A percentile compares a stretch with the other conserved stretches of the same genome.
phyloP scores from a whole-genome alignment of 202 grass and related monocot genomes.

The Musa balbisiana region DNA sequence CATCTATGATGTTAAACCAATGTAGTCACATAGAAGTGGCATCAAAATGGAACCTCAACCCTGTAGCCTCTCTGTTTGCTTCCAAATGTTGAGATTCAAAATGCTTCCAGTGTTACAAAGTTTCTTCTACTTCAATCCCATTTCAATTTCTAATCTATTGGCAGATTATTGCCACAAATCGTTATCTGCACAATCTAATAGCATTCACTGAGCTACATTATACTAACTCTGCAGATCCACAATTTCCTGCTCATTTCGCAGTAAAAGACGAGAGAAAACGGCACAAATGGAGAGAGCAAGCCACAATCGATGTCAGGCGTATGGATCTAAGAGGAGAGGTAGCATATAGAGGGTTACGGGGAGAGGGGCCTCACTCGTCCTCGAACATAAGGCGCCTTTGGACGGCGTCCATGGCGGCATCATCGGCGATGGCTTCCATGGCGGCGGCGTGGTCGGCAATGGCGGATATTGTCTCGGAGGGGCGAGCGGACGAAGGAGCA shows the following conservation, averaged over 20 bases:
- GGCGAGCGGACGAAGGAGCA: too few relatives aligned
- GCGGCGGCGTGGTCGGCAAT: background rate
- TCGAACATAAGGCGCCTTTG: conserved; percentile 99
- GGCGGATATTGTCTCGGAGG: background rate
- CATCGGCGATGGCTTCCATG: conserved; percentile 70
- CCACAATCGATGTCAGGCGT: background rate
- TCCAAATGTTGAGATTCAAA: too few relatives aligned
- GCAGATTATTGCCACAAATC: background rate
- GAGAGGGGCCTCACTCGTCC: conserved; percentile 62
- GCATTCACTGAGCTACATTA: too few relatives aligned
- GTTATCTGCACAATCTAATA: background rate
- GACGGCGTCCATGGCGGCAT: conserved; percentile 80
- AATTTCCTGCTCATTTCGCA: too few relatives aligned
- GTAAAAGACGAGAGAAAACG: too few relatives aligned
- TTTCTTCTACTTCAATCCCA: background rate
- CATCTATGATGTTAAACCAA: background rate
- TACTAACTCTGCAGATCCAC: too few relatives aligned
- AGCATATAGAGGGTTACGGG: background rate
- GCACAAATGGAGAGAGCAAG: background rate
- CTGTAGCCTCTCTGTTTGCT: too few relatives aligned
- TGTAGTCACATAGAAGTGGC: too few relatives aligned
- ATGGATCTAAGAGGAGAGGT: background rate
- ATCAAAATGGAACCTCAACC: too few relatives aligned
- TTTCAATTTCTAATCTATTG: background rate
- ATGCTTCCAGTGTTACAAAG: background rate